Conservation (phyloP, 768 basidiomycete species). For the Sporobolomyces roseus region DNA sequence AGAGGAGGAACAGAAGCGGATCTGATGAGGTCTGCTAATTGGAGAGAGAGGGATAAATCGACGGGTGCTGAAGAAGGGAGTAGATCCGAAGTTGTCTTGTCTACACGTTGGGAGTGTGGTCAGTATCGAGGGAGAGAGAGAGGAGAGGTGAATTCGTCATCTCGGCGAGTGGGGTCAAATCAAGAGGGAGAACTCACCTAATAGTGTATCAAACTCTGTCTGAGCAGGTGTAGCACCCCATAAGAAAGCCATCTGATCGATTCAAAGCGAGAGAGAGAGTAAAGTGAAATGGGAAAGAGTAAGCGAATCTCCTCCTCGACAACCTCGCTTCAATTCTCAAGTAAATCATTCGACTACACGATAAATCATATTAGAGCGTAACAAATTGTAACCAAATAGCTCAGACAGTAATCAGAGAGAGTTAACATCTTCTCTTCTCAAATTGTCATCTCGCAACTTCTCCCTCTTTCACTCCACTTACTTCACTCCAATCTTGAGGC, state of each 20-base stretch:
- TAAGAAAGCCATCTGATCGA: constrained; percentile 26
- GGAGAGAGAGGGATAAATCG: constrained; percentile 78
- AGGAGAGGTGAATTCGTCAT: not conserved
- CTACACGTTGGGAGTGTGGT: constrained; percentile 50
- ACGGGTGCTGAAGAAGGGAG: constrained; percentile 78
- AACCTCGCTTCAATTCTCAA: too few species aligned
- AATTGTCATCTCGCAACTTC: too few species aligned
- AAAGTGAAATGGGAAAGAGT: too few species aligned
- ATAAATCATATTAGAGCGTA: too few species aligned
- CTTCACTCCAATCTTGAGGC: not conserved
- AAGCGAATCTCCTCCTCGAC: too few species aligned
- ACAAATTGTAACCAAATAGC: not conserved
- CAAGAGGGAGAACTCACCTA: constrained; percentile 12
- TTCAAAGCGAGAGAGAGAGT: constrained; percentile 2
- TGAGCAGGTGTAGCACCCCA: constrained; percentile 21
- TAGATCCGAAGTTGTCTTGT: constrained; percentile 90
- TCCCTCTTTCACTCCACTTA: too few species aligned
- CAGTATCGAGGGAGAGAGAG: not conserved
- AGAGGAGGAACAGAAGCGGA: constrained; percentile 80
- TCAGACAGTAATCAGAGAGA: not conserved
- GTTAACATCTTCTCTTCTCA: not conserved
- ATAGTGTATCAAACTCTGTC: constrained; percentile 22
- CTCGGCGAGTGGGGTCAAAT: not conserved
- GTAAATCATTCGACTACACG: too few species aligned
- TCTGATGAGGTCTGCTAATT: constrained; percentile 94